Evolutionary conservation across 139 green algal genomes (phyloP), one percentile per base, ranked within the genome.

Genomic region (Picocystis salinarum): DNA sequence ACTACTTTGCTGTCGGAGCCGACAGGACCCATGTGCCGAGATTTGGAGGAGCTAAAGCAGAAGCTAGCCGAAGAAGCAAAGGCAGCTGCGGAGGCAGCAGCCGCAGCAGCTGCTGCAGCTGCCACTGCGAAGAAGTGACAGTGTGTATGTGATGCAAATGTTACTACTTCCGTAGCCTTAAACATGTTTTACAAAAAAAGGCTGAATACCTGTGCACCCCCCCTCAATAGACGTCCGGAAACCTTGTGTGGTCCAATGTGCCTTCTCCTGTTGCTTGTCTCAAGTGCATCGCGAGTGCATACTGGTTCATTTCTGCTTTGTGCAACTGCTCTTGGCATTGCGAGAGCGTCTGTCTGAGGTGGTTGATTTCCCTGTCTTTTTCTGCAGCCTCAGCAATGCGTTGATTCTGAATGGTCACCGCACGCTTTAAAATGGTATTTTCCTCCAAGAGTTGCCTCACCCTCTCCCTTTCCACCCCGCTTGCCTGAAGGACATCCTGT

Each of bases 341-440:
- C 33, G 60, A 54, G 24, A 86, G 23, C 36, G 58, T 6, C 13
- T 45, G 33, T 20, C 62, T 60, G 45, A 85, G 58, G 28, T 52
- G 36, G 11, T 42, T 33, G 34, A 71, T 26, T 44, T 80, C 65
- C 9, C 44, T 40, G 20, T 82, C 61, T 27, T 58, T 59, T 23
- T 46, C 22, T 22, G 47, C 15, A 0, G 42, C 45, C 33, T 67
- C 59, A 28, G 79, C 70, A 40, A 85, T 45, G 23, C 67, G 64
- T 6, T 45, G 22, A 23, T 80, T 74, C 56, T 89, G 77, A 4
- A 89, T 82, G 48, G 71, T 61, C 17, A 88, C 77, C 6, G 77
- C 77, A 6, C 74, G 68, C 59, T 91, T 91, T 5, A 91, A 53
- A 30, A 91, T 73, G 4, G 40, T 40, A 39, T 82, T 74, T 22